Percentiles rank a stretch among this genome's conserved stretches.
Evolutionary conservation across 2,329 filamentous ascomycete genomes (phyloP).

Genomic region (Apiospora koreana): DNA sequence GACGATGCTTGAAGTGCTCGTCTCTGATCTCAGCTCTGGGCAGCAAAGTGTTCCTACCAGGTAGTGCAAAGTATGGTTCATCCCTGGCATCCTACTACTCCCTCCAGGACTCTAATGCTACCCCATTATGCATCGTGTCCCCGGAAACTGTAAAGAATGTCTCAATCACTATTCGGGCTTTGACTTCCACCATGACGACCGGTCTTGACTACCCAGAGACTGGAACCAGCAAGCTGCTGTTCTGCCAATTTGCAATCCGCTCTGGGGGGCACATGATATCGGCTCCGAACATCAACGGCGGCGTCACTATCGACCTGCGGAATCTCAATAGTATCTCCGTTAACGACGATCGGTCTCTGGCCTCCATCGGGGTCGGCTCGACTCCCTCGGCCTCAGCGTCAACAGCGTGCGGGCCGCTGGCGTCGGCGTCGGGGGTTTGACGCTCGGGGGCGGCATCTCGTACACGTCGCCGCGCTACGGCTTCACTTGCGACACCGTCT

Average conservation of each 20-base stretch:
- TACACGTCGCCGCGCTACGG: slow-evolving; percentile 19
- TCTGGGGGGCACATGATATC: slow-evolving; percentile 54
- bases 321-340: slow-evolving; percentile 38
- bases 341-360: slow-evolving; percentile 33
- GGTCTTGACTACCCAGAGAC: neutral
- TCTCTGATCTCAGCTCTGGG: slow-evolving; percentile 19
- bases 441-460: slow-evolving; percentile 20
- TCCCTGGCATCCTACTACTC: slow-evolving; percentile 24
- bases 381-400: slow-evolving; percentile 32
- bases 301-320: slow-evolving; percentile 46
- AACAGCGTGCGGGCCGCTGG: slow-evolving; percentile 16
- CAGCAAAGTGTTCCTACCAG: slow-evolving; percentile 20
- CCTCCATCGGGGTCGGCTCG: slow-evolving; percentile 47
- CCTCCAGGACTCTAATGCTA: slow-evolving; percentile 16
- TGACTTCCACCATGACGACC: slow-evolving; percentile 17
- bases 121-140: slow-evolving; percentile 25
- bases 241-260: slow-evolving; percentile 48
- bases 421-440: slow-evolving; percentile 19
- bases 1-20: slow-evolving; percentile 17
- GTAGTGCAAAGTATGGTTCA: slow-evolving; percentile 17
- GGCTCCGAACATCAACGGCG: slow-evolving; percentile 40
- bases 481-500: slow-evolving; percentile 18
- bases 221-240: neutral
- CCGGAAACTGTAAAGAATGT: slow-evolving; percentile 29
- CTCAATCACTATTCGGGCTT: slow-evolving; percentile 24